Conservation (phyloP, 1,139 yeast genomes). For the Suhomyces choctaworum region DNA sequence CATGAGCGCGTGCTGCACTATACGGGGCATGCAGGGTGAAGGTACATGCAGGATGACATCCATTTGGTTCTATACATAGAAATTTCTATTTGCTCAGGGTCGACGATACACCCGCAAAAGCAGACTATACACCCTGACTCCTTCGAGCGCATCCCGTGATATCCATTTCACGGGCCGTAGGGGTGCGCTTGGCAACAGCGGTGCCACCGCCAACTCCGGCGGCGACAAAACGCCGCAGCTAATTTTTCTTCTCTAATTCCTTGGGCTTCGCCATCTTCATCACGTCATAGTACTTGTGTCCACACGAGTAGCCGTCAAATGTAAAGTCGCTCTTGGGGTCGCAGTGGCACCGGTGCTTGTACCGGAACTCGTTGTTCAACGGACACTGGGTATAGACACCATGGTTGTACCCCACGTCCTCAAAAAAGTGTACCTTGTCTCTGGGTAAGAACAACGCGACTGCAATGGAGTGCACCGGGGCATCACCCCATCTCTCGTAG, state of each 20-base stretch:
- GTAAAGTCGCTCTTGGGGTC: constrained; percentile 53
- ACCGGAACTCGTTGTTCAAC: constrained; percentile 44
- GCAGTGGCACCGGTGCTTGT: constrained; percentile 50
- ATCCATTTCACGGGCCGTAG: too few relatives aligned
- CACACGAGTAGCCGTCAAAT: constrained; percentile 56
- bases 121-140: not conserved
- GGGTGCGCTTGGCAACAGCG: too few relatives aligned
- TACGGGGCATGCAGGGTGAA: too few relatives aligned
- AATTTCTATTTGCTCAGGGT: too few relatives aligned
- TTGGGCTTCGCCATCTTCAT: constrained; percentile 45
- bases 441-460: constrained; percentile 69
- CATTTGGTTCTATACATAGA: too few relatives aligned
- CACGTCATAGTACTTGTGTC: constrained; percentile 49
- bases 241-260: constrained; percentile 18
- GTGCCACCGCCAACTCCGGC: not conserved
- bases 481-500: constrained; percentile 97
- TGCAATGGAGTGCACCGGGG: constrained; percentile 86
- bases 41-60: too few relatives aligned
- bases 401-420: constrained; percentile 81
- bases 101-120: too few relatives aligned
- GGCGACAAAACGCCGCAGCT: not conserved
- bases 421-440: constrained; percentile 72
- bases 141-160: too few relatives aligned
- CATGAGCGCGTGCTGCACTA: too few relatives aligned
- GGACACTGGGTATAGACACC: constrained; percentile 63